Conservation (phyloP, 23 red algal genomes). For the Gracilaria domingensis region DNA sequence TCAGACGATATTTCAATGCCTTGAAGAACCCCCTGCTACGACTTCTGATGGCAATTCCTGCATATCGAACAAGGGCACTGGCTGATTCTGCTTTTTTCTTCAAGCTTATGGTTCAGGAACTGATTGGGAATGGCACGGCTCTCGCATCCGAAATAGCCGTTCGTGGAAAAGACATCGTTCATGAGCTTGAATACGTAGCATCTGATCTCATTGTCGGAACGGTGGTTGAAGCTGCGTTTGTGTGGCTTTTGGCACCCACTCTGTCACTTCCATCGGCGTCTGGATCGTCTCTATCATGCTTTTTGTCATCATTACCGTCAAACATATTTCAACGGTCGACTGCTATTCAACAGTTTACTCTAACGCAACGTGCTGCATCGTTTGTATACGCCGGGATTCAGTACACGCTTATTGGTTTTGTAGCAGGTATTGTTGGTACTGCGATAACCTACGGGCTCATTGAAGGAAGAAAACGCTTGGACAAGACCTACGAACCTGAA, state of each 20-base stretch:
- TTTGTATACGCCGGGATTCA: constrained; percentile 86
- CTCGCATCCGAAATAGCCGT: constrained; percentile 92
- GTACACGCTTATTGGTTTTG: constrained; percentile 92
- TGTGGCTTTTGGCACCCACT: constrained; percentile 91
- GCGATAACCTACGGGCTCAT: constrained; percentile 91
- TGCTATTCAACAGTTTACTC: constrained; percentile 64
- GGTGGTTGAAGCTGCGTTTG: constrained; percentile 99
- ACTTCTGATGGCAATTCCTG: constrained; percentile 47
- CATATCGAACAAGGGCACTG: constrained; percentile 84
- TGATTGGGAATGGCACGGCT: constrained; percentile 96
- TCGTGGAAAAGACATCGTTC: constrained; percentile 83
- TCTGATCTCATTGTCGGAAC: constrained; percentile 96
- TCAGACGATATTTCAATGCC: constrained; percentile 60
- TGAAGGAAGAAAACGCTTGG: constrained; percentile 73
- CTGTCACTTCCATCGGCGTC: constrained; percentile 11
- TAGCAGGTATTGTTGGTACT: constrained; percentile 91
- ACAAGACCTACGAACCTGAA: constrained; percentile 69
- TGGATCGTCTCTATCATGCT: constrained; percentile 4
- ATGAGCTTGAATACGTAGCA: constrained; percentile 98
- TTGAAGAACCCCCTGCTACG: constrained; percentile 38
- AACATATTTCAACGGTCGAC: constrained; percentile 85
- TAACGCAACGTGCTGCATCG: constrained; percentile 71
- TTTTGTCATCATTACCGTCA: constrained; percentile 71
- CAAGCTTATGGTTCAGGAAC: constrained; percentile 92
- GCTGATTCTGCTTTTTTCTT: constrained; percentile 90